Evolutionary conservation across 2,329 filamentous ascomycete genomes (phyloP).

Genomic region (Fusarium heterosporum): DNA sequence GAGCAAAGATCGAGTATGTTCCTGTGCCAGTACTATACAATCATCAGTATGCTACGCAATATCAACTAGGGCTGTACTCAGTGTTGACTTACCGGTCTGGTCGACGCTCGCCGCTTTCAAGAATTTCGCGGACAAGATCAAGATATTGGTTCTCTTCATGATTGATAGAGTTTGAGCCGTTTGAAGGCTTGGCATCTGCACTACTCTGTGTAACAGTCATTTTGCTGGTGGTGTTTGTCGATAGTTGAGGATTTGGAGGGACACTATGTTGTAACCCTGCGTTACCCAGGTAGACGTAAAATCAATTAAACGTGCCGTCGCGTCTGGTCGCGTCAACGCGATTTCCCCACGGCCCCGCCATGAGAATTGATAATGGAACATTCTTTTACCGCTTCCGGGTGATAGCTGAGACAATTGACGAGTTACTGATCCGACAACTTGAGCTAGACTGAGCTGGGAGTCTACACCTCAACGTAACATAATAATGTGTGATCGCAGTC

Average conservation of each 20-base stretch:
- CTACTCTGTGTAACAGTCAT: slow-evolving; percentile 39
- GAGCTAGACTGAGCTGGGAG: neutral
- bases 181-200: slow-evolving; percentile 18
- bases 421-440: neutral
- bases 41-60: slow-evolving; percentile 7
- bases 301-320: slow-evolving; percentile 37
- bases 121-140: slow-evolving; percentile 85
- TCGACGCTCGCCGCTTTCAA: slow-evolving; percentile 85
- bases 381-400: slow-evolving; percentile 5
- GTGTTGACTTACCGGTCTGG: slow-evolving; percentile 75
- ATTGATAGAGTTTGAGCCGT: slow-evolving; percentile 33
- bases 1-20: slow-evolving; percentile 89
- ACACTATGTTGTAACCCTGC: slow-evolving; percentile 1
- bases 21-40: slow-evolving; percentile 86
- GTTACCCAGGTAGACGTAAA: neutral
- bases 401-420: neutral
- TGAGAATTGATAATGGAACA: neutral
- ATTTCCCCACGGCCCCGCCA: slow-evolving; percentile 17
- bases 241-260: neutral
- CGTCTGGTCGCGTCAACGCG: slow-evolving; percentile 27
- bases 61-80: neutral
- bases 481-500: no score
- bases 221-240: neutral
- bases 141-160: slow-evolving; percentile 98
- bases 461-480: neutral